Base-by-base conservation (phyloP, 805 yeast species). In the Metschnikowia lunata region DNA sequence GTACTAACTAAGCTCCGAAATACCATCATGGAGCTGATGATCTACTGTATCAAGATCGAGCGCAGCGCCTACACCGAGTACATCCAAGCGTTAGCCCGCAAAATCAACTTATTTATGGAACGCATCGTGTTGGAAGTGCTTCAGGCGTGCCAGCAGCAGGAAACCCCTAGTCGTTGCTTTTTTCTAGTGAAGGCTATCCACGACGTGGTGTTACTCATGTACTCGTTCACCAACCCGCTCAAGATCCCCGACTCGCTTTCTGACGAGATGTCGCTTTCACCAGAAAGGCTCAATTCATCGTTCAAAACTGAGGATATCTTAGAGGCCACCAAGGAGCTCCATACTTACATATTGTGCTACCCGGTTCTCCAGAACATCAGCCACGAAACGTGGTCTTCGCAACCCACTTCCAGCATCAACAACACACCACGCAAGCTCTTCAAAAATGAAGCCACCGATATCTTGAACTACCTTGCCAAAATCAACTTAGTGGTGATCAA, bases 151-250 rank as follows among this genome's bases (percentile, higher is more conserved):
- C 39, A 29, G 10, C 35, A 15, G 26, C 39, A 39, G 35, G 36
- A 43, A 7, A 39, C 32, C 27, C 29, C 46, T 18, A 40, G 44
- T 18, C 34, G 37, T 26, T 49, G 52, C 40, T 50, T 42, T 30
- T 42, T 30, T 26, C 37, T 51, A 6, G 47, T 51, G 30, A 40
- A 48, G 32, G 46, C 48, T 11, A 37, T 39, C 32, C 47, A 47
- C 23, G 51, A 45, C 15, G 37, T 51, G 11, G 42, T 48, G 7
- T 15, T 39, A 27, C 44, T 51, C 26, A 37, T 48, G 28, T 51
- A 42, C 37, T 41, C 47, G 8, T 49, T 49, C 29, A 45, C 55
- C 4, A 49, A 49, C 32, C 55, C 55, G 11, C 45, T 42, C 42
- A 49, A 45, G n/a, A 38, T 44, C 14, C 44, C 51, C 2, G 43